Percentiles rank a stretch among this genome's conserved stretches.
Evolutionary conservation across 345 rosid genomes (phyloP).

Genomic region (Eucalyptus grandis): DNA sequence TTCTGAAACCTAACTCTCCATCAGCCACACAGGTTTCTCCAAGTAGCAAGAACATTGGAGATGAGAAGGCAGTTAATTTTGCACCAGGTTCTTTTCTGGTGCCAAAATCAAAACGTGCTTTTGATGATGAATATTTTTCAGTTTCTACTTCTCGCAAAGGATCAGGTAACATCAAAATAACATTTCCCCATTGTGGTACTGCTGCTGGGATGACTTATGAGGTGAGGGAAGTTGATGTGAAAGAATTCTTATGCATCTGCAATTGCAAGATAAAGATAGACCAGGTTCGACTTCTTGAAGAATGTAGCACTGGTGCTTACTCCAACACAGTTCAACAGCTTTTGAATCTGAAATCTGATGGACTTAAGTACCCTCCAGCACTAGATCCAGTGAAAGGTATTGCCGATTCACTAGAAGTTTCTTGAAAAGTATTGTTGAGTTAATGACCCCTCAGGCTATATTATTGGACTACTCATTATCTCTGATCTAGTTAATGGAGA

Average conservation of each 20-base stretch:
- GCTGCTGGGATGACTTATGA: constrained; percentile 83
- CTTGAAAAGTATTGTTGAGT: neutral
- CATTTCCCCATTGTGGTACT: constrained; percentile 51
- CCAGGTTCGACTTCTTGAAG: constrained; percentile 62
- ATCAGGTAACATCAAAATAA: constrained; percentile 47
- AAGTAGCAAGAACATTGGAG: constrained; percentile 20
- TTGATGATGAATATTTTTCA: constrained; percentile 46
- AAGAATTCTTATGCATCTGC: constrained; percentile 65
- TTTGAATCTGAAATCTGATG: constrained; percentile 42
- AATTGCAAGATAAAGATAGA: constrained; percentile 40
- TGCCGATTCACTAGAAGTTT: neutral
- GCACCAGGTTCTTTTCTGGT: constrained; percentile 43
- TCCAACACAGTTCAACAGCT: constrained; percentile 85
- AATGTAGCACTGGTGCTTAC: constrained; percentile 47
- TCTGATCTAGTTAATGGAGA: neutral
- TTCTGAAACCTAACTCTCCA: constrained; percentile 66
- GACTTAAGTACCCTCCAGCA: constrained; percentile 63
- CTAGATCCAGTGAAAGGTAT: constrained; percentile 75
- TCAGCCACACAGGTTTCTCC: constrained; percentile 28
- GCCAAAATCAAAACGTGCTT: constrained; percentile 70
- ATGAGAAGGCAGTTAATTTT: constrained; percentile 35
- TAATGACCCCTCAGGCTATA: neutral
- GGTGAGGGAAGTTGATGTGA: constrained; percentile 62
- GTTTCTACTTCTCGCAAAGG: constrained; percentile 51
- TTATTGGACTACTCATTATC: neutral